A percentile compares a stretch with the other conserved stretches of the same genome.
phyloP scores from a whole-genome alignment of 305 asterid species.

The Fraxinus platypoda region DNA sequence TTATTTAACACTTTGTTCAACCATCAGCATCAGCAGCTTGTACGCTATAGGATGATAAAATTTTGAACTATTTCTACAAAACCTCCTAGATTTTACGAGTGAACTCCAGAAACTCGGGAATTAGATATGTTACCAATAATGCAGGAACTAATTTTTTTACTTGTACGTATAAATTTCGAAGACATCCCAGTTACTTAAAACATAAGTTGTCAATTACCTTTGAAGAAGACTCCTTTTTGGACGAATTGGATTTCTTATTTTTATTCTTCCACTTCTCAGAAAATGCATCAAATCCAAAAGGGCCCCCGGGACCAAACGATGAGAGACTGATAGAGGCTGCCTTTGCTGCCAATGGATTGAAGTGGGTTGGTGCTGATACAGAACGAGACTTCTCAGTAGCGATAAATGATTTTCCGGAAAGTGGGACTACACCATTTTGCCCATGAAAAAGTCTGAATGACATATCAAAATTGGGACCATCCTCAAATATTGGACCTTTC shows the following conservation, averaged over 20 bases:
- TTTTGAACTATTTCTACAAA: not conserved
- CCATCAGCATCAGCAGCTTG: not conserved
- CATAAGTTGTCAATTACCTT: constrained; percentile 43
- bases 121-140: not conserved
- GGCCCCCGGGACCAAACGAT: constrained; percentile 78
- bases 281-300: constrained; percentile 88
- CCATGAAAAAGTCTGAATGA: constrained; percentile 95
- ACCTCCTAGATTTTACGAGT: not conserved
- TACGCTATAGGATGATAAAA: not conserved
- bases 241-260: constrained; percentile 55
- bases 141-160: not conserved
- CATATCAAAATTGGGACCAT: constrained; percentile 86
- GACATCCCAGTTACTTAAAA: not conserved
- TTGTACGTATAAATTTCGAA: not conserved
- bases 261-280: constrained; percentile 67
- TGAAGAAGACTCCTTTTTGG: constrained; percentile 59
- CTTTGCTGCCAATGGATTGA: constrained; percentile 88
- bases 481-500: constrained; percentile 94
- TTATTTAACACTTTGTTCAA: not conserved
- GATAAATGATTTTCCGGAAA: constrained; percentile 52
- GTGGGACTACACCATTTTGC: constrained; percentile 89
- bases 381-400: constrained; percentile 40
- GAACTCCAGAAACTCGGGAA: not conserved
- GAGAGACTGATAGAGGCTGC: constrained; percentile 97
- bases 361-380: constrained; percentile 51